These are phyloP conservation scores for Candida glucosophila DNA, from an alignment of 1,139 yeast genomes.

Conservation along the genomic window DNA sequence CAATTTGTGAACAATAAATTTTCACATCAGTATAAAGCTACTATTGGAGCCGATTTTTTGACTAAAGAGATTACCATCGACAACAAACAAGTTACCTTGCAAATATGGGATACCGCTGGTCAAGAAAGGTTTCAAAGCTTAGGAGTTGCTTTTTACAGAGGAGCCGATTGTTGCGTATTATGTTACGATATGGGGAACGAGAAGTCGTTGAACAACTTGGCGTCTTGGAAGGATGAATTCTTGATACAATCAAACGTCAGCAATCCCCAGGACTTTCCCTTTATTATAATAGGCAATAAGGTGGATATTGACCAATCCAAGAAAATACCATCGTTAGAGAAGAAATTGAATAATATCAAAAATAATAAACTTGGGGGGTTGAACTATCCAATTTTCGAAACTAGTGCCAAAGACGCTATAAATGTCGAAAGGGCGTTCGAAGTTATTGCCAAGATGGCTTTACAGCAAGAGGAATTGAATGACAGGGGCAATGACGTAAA, in stretches of 20 bases:
- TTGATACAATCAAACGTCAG: constrained; percentile 85
- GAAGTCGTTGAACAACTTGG: constrained; percentile 82
- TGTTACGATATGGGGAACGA: constrained; percentile 93
- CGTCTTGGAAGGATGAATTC: constrained; percentile 94
- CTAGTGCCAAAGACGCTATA: constrained; percentile 89
- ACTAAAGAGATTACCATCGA: constrained; percentile 86
- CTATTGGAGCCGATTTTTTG: constrained; percentile 94
- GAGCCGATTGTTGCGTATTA: constrained; percentile 96
- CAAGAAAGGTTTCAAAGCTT: constrained; percentile 95
- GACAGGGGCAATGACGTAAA: constrained; percentile 72
- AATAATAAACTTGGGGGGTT: constrained; percentile 64
- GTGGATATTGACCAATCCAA: constrained; percentile 90
- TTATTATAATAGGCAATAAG: constrained; percentile 90
- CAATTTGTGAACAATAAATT: constrained; percentile 94
- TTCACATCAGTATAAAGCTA: constrained; percentile 93
- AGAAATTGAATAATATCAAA: constrained; percentile 82
- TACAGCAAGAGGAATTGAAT: constrained; percentile 82
- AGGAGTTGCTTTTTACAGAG: constrained; percentile 96
- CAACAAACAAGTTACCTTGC: constrained; percentile 72
- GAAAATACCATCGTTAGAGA: constrained; percentile 65
- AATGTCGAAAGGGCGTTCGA: constrained; percentile 95
- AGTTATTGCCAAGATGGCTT: constrained; percentile 89
- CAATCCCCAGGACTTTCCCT: constrained; percentile 93
- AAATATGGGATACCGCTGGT: constrained; percentile 99
- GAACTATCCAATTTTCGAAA: constrained; percentile 86